These are phyloP conservation scores for Pleurotus eryngii DNA, from an alignment of 768 basidiomycete species.

Conservation along the genomic window DNA sequence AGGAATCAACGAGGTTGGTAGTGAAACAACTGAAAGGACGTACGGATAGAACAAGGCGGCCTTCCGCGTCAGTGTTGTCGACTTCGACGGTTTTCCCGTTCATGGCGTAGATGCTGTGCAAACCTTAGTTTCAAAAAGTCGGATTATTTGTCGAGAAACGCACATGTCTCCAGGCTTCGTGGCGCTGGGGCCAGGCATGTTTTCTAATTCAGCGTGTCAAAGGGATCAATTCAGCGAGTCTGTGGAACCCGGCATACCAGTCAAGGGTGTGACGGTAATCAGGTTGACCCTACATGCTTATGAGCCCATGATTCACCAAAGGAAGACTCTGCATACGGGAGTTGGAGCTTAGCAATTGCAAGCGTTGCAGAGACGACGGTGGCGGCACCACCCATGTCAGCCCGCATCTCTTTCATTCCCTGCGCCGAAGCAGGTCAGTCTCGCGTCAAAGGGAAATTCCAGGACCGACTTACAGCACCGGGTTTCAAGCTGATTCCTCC, in stretches of 20 bases:
- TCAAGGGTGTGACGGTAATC: slow-evolving; percentile 67
- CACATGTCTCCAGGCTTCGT: slow-evolving; percentile 86
- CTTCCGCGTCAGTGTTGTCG: slow-evolving; percentile 87
- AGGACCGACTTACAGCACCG: slow-evolving; percentile 42
- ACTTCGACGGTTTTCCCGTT: slow-evolving; percentile 86
- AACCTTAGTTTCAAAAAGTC: neutral
- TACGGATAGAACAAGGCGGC: slow-evolving; percentile 71
- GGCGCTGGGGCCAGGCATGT: slow-evolving; percentile 75
- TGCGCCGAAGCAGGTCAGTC: slow-evolving; percentile 16
- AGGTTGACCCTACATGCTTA: slow-evolving; percentile 59
- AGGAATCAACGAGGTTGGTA: neutral
- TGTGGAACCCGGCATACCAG: slow-evolving; percentile 15
- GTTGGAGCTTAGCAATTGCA: slow-evolving; percentile 75
- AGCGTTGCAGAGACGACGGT: slow-evolving; percentile 68
- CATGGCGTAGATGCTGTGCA: slow-evolving; percentile 71
- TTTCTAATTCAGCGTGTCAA: slow-evolving; percentile 42
- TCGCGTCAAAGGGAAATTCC: no score
- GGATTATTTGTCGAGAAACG: slow-evolving; percentile 16
- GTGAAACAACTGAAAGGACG: slow-evolving; percentile 8
- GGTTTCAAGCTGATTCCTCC: slow-evolving; percentile 88
- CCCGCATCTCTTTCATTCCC: slow-evolving; percentile 85
- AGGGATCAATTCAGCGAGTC: no score
- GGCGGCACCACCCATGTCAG: slow-evolving; percentile 89
- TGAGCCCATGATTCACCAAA: slow-evolving; percentile 1
- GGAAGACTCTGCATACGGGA: slow-evolving; percentile 58